Percentiles rank a stretch among this genome's conserved stretches.
Conservation (phyloP, 805 yeast species). For the Wickerhamiella cacticola region DNA sequence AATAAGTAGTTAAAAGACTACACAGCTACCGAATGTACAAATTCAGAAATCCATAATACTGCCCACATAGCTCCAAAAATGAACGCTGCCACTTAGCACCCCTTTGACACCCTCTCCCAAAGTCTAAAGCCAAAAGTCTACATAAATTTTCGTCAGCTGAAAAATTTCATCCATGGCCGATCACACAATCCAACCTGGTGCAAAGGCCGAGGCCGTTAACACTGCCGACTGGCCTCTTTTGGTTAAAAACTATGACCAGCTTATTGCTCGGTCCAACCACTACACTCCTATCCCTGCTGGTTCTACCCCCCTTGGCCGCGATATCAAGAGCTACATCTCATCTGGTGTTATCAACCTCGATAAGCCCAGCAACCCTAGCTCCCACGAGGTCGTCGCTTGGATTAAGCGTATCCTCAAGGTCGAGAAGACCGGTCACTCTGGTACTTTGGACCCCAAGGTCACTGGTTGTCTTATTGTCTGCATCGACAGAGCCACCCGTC, state of each 20-base stretch:
- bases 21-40: too few relatives aligned
- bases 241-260: conserved; percentile 84
- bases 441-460: conserved; percentile 97
- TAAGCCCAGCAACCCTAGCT: conserved; percentile 95
- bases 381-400: conserved; percentile 99
- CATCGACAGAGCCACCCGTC: conserved; percentile 94
- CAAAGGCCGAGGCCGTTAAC: conserved; percentile 59
- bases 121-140: background rate
- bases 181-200: conserved; percentile 72
- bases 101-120: background rate
- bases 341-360: conserved; percentile 96
- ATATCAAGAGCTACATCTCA: conserved; percentile 73
- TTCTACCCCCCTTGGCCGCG: conserved; percentile 88
- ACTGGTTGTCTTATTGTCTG: conserved; percentile 98
- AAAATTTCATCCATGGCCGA: conserved; percentile 37
- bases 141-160: conserved; percentile 4
- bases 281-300: conserved; percentile 97
- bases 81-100: background rate
- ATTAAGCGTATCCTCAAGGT: conserved; percentile 87
- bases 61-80: background rate
- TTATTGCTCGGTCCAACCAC: conserved; percentile 90
- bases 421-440: conserved; percentile 98
- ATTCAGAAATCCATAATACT: background rate
- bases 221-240: conserved; percentile 93
- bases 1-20: too few relatives aligned